A percentile compares a stretch with the other conserved stretches of the same genome.
phyloP scores from a whole-genome alignment of 805 yeast genomes.

The Torulaspora delbrueckii region DNA sequence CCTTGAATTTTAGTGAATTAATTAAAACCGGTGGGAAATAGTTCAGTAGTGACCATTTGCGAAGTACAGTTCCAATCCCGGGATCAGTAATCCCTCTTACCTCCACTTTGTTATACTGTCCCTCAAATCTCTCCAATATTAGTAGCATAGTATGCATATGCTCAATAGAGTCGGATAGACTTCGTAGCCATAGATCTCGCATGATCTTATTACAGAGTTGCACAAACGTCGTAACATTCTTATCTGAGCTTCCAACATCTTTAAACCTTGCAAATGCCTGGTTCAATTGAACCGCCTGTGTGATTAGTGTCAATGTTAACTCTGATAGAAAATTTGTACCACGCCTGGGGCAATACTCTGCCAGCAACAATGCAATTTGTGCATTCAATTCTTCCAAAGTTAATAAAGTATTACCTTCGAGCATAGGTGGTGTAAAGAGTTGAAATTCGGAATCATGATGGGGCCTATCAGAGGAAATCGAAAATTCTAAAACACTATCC shows the following conservation, averaged over 20 bases:
- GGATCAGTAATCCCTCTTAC: background rate
- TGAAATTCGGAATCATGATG: slow-evolving; percentile 5
- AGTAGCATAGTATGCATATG: slow-evolving; percentile 5
- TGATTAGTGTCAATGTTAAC: slow-evolving; percentile 6
- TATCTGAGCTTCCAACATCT: slow-evolving; percentile 1
- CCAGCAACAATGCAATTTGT: slow-evolving; percentile 7
- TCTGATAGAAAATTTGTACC: slow-evolving; percentile 1
- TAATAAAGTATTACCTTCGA: slow-evolving; percentile 3
- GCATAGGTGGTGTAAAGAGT: slow-evolving; percentile 7
- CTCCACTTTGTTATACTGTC: slow-evolving; percentile 8
- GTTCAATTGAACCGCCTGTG: slow-evolving; percentile 10
- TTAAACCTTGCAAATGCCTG: slow-evolving; percentile 8
- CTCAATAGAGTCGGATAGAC: slow-evolving; percentile 2
- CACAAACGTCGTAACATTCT: slow-evolving; percentile 5
- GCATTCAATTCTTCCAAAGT: slow-evolving; percentile 12
- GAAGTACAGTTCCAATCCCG: slow-evolving; percentile 1
- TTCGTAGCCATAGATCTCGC: slow-evolving; percentile 9
- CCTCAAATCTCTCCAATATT: slow-evolving; percentile 5
- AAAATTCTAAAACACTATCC: slow-evolving; percentile 19
- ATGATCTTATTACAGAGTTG: slow-evolving; percentile 4
- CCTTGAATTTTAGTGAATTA: slow-evolving; percentile 10
- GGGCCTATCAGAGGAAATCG: slow-evolving; percentile 10
- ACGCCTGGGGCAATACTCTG: background rate
- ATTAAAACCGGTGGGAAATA: slow-evolving; percentile 16
- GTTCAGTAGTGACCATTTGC: slow-evolving; percentile 11